Percentiles rank a stretch among this genome's conserved stretches.
phyloP scores from a whole-genome alignment of 2,329 filamentous ascomycete genomes.

The Lithohypha guttulata region DNA sequence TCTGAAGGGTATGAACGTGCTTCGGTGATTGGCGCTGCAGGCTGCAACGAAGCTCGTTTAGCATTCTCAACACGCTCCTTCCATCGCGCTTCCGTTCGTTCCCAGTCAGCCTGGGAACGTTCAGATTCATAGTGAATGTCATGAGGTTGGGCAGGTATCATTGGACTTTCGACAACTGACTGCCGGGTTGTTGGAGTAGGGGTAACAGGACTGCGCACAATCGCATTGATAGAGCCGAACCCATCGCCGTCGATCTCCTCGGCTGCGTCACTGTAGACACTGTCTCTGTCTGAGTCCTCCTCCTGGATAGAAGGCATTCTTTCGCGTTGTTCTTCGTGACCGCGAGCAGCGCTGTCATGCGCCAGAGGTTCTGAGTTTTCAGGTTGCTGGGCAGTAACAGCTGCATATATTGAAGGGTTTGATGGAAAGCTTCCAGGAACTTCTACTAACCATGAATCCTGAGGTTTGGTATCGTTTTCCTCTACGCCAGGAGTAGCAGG shows the following conservation, averaged over 20 bases:
- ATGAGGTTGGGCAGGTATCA: conserved; percentile 14
- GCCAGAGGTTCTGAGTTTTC: background rate
- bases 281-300: conserved; percentile 25
- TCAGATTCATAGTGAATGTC: conserved; percentile 2
- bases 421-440: conserved; percentile 52
- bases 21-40: conserved; percentile 3
- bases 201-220: conserved; percentile 29
- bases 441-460: conserved; percentile 31
- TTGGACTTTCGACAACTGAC: conserved; percentile 11
- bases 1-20: background rate
- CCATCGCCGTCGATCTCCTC: conserved; percentile 30
- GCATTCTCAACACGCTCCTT: conserved; percentile 19
- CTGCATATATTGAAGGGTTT: conserved; percentile 2
- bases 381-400: background rate
- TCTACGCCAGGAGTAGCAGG: conserved; percentile 38
- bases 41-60: conserved; percentile 5
- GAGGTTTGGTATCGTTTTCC: conserved; percentile 12
- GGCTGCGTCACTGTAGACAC: conserved; percentile 35
- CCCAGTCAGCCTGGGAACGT: conserved; percentile 20
- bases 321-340: background rate
- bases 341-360: background rate
- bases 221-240: conserved; percentile 41
- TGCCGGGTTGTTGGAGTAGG: conserved; percentile 5
- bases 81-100: conserved; percentile 24
- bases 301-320: conserved; percentile 10